Base-by-base conservation (phyloP, 768 basidiomycete genomes). In the Russula foetens region DNA sequence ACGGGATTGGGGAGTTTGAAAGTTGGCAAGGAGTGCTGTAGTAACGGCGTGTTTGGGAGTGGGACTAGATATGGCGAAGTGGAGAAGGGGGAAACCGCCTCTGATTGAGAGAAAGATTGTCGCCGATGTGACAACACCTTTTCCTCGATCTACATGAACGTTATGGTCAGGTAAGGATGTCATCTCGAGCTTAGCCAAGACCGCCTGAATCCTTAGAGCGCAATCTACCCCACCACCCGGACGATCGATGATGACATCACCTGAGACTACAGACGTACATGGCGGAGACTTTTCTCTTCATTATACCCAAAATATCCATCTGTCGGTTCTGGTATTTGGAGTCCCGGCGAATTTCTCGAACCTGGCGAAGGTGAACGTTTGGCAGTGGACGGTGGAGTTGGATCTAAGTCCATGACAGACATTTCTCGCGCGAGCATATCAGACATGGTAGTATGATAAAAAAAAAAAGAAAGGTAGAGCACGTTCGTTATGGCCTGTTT, bases 241-340 rank as follows among this genome's bases (percentile, higher is more conserved):
- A 33, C 35, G 21, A 23, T 28, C 23, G 29, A 44, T 24, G n/a
- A n/a, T 24, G 28, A 45, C 9, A 43, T 39, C 21, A 31, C 8
- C 17, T n/a, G 43, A 56, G 55, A 53, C 45, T 44, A 33, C 52
- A 24, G 23, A 78, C 81, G 64, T 74, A 89, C 89, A 65, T 89
- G 86, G 67, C 84, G 84, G 31, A 87, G 77, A 38, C 74, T 84
- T 68, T 86, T 88, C 74, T 92, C 91, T 66, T 92, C 88, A 23
- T 76, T 76, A 71, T 92, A 92, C 9, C 85, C 85, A 70, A 88
- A 92, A 72, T 84, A 92, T 0, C 84, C 87, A 67, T 90, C 88
- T 63, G 81, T 79, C 3, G 82, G 71, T 65, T 86, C 78, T 9
- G 77, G 74, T 21, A 74, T 72, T 44, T 73, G 64, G 44, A 82